Evolutionary conservation across 108 stramenopile genomes (phyloP), one percentile per base, ranked within the genome.

Genomic region (Cyclotella baltica): DNA sequence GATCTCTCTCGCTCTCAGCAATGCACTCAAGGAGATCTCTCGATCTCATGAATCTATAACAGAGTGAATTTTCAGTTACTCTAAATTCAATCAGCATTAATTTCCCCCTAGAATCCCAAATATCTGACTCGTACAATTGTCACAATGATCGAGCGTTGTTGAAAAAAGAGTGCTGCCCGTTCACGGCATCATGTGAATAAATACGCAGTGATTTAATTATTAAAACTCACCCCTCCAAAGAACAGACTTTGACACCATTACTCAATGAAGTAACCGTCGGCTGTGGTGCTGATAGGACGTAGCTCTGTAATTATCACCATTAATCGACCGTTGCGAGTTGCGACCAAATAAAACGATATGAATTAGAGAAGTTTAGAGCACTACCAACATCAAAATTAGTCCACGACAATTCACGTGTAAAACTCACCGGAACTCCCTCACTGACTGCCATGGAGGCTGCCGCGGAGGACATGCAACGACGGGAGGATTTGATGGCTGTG

Each of bases 391-490:
- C 53, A 55, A 43, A 43, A 43, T 13, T 13, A 43, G 13, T 11
- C 40, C 47, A 48, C 47, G 47, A 48, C 47, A n/a, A 13, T 43
- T 6, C 40, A n/a, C 28, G 56, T 29, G 13, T 57, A 2, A 25
- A 29, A 62, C 61, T 13, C 61, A 62, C 61, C 61, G 61, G 61
- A 15, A 62, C 18, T 35, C 9, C 33, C 1, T 33, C 61, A 19
- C 35, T 37, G 4, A 33, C 33, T 15, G 31, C 61, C 2, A 62
- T 35, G 13, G 61, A 36, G 18, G 61, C 61, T 13, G 61, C 61
- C 16, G 35, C 61, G 16, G 61, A 35, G 35, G 61, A 62, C 61
- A 62, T 34, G 61, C 4, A 6, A n/a, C 61, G 61, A 22, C n/a
- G 20, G 35, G 35, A 36, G 4, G 61, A 62, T 37, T 55, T 55